Base-by-base conservation (phyloP, 225 moss, liverwort and hornwort species). In the Asterella californica region DNA sequence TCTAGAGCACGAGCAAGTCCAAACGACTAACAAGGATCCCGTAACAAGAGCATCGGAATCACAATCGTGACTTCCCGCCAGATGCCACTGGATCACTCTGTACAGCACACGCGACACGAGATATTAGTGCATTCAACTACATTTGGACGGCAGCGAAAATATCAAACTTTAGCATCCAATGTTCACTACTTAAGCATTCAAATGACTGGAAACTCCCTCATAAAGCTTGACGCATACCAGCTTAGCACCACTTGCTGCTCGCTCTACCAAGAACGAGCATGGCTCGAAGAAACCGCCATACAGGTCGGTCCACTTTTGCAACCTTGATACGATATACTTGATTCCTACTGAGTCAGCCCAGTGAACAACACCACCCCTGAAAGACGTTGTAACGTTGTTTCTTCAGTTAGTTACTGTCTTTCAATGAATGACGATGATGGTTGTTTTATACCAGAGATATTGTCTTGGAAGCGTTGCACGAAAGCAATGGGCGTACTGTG, bases 291-390 rank as follows among this genome's bases (percentile, higher is more conserved):
- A 99, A 62, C 75, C 77, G 37, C 92, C 92, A 68, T 93, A 90
- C 22, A 83, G 57, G 67, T 86, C 86, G 33, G 88, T 74, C 93
- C 93, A 99, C 46, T 83, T 89, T 78, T 90, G 88, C 67, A 99
- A 76, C 82, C 90, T 92, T 71, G 95, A 87, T 22, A 83, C 89
- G 59, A 99, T 93, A 42, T 95, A 90, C 89, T 95, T 92, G 14
- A 92, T 83, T 46, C 93, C 93, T 49, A 99, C 85, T 64, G 90
- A 86, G 80, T 99, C 99, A 72, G 93, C 99, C 99, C 99, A 99
- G 82, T 88, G 94, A 59, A 90, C 83, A 45, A 95, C 68, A 63
- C 99, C 99, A 64, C 99, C 99, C 88, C 99, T 93, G 96, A 83
- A 87, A 45, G 10, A 68, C n/a, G n/a, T n/a, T n/a, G n/a, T n/a